Evolutionary conservation across 2,329 filamentous ascomycete species (phyloP), one percentile per base, ranked within the genome.

Genomic region (Cladorrhinum sp.): DNA sequence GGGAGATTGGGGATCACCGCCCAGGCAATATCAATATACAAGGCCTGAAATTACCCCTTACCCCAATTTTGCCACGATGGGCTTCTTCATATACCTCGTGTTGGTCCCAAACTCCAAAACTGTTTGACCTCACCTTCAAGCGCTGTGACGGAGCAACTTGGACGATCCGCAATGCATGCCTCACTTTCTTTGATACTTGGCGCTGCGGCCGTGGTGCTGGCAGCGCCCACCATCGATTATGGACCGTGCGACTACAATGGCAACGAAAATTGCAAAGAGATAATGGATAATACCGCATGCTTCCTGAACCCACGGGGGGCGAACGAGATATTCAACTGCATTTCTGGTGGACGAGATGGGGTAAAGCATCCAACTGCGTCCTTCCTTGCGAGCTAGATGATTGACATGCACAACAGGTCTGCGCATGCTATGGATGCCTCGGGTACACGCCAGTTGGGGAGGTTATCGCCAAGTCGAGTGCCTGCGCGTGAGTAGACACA

Each of bases 211-310:
- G 9, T 53, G 33, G 23, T 48, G 14, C 6, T 58, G 2, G 59
- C 36, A 3, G 61, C 21, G 12, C 59, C 59, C 3, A 23, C 55
- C 7, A 24, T 58, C 10, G 64, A 64, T 39, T 66, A 64, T 42
- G 64, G 64, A 10, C 64, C 64, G 3, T 66, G 64, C 48, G 62
- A 62, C 20, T 58, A 58, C 60, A 64, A 64, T 12, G 60, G 59
- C 16, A 66, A 66, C 21, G 39, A 55, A 1, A 60, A 61, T 24
- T 66, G 64, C 62, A 54, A 52, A 14, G 64, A 66, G 21, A 64
- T 66, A 24, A 66, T 66, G 64, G 64, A 66, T 33, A 66, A 64
- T 51, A 66, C 64, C 6, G 64, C 62, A 18, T 66, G 64, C 6
- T 66, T 66, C 8, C 14, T 66, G 5, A 60, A 66, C 7, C 62